Conservation (phyloP, 345 rosid species). For the Stellera chamaejasme region DNA sequence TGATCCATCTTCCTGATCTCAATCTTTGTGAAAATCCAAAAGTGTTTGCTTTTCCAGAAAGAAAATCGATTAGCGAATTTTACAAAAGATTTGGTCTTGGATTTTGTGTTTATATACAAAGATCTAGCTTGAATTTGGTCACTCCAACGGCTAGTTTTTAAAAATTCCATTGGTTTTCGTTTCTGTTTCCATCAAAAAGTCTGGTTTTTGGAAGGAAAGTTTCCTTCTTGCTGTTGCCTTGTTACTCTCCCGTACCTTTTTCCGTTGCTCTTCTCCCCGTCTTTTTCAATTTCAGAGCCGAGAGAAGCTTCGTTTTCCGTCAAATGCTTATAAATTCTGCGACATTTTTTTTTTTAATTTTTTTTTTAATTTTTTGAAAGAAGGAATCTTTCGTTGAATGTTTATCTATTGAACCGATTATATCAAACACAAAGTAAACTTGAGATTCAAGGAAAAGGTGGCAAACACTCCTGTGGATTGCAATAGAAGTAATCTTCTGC, state of each 20-base stretch:
- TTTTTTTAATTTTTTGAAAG: too few species aligned
- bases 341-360: too few species aligned
- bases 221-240: too few species aligned
- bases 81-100: neutral
- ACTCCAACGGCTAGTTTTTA: conserved; percentile 31
- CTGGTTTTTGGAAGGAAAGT: too few species aligned
- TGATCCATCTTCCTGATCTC: neutral
- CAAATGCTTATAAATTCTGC: too few species aligned
- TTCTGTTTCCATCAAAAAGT: too few species aligned
- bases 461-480: conserved; percentile 42
- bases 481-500: conserved; percentile 40
- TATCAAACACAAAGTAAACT: neutral
- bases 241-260: neutral
- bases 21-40: neutral
- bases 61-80: conserved; percentile 6
- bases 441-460: conserved; percentile 6
- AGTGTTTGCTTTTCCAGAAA: neutral
- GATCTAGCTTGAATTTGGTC: neutral
- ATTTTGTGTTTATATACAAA: conserved; percentile 4
- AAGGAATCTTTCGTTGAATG: too few species aligned
- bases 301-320: too few species aligned
- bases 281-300: too few species aligned
- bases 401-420: too few species aligned
- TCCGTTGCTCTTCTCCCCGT: neutral
- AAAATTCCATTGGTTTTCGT: neutral